These are phyloP conservation scores for Phytophthora aleatoria DNA, from an alignment of 352 stramenopile species.

Conservation along the genomic window DNA sequence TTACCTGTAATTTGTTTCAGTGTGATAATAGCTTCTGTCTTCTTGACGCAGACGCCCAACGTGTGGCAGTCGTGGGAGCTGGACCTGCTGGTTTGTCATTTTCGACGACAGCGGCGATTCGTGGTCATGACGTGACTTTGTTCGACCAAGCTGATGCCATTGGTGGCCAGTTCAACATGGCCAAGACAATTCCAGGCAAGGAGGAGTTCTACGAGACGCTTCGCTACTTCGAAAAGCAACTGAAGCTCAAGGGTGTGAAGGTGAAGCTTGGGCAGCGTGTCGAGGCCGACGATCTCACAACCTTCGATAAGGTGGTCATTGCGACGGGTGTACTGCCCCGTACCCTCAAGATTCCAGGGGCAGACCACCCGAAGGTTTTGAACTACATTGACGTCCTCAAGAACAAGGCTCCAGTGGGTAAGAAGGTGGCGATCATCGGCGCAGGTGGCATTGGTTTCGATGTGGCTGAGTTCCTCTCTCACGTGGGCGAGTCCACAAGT, in stretches of 20 bases:
- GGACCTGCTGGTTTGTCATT: constrained; percentile 95
- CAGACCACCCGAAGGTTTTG: constrained; percentile 90
- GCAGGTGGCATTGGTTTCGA: constrained; percentile 99
- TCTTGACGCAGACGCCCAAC: constrained; percentile 38
- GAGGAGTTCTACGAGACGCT: constrained; percentile 98
- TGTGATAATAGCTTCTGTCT: background rate
- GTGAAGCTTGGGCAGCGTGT: constrained; percentile 72
- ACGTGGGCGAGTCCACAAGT: constrained; percentile 72
- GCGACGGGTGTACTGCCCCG: constrained; percentile 95
- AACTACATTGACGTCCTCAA: constrained; percentile 97
- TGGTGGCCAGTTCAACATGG: constrained; percentile 97
- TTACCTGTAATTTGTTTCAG: background rate
- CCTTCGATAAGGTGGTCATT: constrained; percentile 94
- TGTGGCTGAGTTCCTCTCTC: constrained; percentile 94
- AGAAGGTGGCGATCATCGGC: constrained; percentile 95
- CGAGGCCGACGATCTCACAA: constrained; percentile 52
- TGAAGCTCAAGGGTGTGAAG: constrained; percentile 88
- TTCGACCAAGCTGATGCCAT: constrained; percentile 91
- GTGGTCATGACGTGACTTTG: constrained; percentile 94
- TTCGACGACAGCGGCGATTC: constrained; percentile 83
- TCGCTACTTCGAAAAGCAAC: constrained; percentile 93
- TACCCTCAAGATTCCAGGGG: constrained; percentile 86
- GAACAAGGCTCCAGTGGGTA: constrained; percentile 86
- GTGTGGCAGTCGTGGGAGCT: constrained; percentile 92
- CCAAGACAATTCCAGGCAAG: constrained; percentile 96